Evolutionary conservation across 495 filamentous ascomycete species (phyloP).

Genomic region (Neurospora sp.): DNA sequence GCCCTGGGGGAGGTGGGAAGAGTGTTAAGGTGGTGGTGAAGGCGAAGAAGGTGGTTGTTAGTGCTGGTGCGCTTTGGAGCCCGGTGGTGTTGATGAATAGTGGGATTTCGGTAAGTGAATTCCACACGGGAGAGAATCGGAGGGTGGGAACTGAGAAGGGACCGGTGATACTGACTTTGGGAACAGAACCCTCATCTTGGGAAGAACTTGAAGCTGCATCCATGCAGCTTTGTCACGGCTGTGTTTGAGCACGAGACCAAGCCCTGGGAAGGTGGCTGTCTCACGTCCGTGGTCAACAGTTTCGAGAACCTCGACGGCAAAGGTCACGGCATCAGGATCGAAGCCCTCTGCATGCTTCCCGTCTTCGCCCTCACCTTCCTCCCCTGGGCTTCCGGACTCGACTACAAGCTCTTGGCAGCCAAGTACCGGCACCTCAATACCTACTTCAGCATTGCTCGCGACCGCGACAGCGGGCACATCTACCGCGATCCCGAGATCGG

Average conservation of each 20-base stretch:
- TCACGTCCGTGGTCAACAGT: constrained; percentile 65
- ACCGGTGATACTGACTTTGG: background rate
- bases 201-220: constrained; percentile 72
- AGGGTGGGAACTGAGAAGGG: background rate
- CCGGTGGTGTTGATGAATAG: constrained; percentile 69
- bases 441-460: constrained; percentile 61
- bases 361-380: constrained; percentile 40
- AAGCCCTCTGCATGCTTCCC: constrained; percentile 53
- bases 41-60: constrained; percentile 75
- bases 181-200: constrained; percentile 72
- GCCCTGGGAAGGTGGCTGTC: constrained; percentile 63
- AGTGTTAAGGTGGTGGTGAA: constrained; percentile 56
- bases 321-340: constrained; percentile 77
- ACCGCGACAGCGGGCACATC: constrained; percentile 65
- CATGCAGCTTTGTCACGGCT: constrained; percentile 41
- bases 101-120: constrained; percentile 41
- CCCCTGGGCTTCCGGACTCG: constrained; percentile 53
- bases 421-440: constrained; percentile 54
- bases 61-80: constrained; percentile 60
- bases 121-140: background rate
- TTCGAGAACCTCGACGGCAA: constrained; percentile 75
- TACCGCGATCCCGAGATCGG: constrained; percentile 65
- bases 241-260: constrained; percentile 54
- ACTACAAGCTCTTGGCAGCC: constrained; percentile 57
- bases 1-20: constrained; percentile 50